Percentiles rank a stretch among this genome's conserved stretches.
phyloP scores from a whole-genome alignment of 2,329 filamentous ascomycete genomes.

The Emmonsia crescens region DNA sequence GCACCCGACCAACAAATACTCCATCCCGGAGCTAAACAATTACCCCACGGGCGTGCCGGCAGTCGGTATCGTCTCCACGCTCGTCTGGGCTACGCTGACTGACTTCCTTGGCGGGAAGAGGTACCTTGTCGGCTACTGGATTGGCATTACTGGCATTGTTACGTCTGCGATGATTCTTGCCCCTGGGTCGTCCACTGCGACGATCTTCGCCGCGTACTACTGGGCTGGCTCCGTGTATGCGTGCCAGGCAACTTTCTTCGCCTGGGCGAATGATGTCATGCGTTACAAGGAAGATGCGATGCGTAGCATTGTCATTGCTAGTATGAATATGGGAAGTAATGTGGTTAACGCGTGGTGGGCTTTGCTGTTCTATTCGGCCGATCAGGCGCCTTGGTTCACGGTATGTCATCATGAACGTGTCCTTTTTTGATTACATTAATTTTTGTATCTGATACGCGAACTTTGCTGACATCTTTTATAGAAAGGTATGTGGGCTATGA shows the following conservation, averaged over 20 bases:
- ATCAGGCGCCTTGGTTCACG: constrained; percentile 55
- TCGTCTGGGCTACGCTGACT: constrained; percentile 60
- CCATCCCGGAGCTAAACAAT: constrained; percentile 42
- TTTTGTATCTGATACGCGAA: not conserved
- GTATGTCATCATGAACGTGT: constrained; percentile 31
- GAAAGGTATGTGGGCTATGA: constrained; percentile 66
- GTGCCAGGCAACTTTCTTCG: constrained; percentile 64
- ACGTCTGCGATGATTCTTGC: constrained; percentile 54
- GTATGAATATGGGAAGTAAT: constrained; percentile 61
- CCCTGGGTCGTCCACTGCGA: constrained; percentile 40
- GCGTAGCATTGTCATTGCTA: constrained; percentile 56
- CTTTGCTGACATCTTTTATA: constrained; percentile 19
- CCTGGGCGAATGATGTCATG: constrained; percentile 63
- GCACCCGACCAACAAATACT: constrained; percentile 36
- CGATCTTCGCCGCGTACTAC: constrained; percentile 57
- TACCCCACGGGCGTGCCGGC: constrained; percentile 44
- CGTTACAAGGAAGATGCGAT: constrained; percentile 52
- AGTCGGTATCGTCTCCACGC: constrained; percentile 44
- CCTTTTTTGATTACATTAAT: not conserved
- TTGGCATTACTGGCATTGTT: constrained; percentile 52
- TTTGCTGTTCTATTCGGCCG: constrained; percentile 58
- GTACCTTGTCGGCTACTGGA: constrained; percentile 57
- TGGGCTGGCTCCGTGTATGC: constrained; percentile 61
- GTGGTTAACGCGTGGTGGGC: constrained; percentile 65
- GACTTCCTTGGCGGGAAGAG: constrained; percentile 54